Conservation (phyloP, 176 grass and related monocot genomes). For the Eragrostis curvula region DNA sequence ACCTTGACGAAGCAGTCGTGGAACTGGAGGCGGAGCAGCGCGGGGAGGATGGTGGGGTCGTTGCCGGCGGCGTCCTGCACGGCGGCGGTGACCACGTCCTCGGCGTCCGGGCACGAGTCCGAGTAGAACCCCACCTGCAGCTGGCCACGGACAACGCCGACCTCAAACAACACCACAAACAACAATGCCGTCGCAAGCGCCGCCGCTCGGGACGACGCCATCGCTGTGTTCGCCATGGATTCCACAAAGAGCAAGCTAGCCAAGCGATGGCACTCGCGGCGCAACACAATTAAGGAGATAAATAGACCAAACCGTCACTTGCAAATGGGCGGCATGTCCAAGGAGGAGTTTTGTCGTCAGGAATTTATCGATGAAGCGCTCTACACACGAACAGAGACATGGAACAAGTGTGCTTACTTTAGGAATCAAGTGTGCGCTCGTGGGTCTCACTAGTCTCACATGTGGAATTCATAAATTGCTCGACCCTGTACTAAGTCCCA, state of each 20-base stretch:
- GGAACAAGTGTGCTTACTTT: slow-evolving; percentile 12
- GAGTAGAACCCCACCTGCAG: slow-evolving; percentile 79
- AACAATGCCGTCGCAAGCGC: slow-evolving; percentile 28
- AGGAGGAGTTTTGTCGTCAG: background rate
- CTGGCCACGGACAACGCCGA: slow-evolving; percentile 31
- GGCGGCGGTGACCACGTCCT: slow-evolving; percentile 62
- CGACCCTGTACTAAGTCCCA: background rate
- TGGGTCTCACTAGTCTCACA: background rate
- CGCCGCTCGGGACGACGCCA: background rate
- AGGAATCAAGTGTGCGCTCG: background rate
- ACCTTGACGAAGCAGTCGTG: slow-evolving; percentile 83
- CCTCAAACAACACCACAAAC: slow-evolving; percentile 40
- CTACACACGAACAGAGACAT: background rate
- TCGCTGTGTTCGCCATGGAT: slow-evolving; percentile 28
- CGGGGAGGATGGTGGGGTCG: slow-evolving; percentile 72
- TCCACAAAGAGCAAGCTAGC: background rate
- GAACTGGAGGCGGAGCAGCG: slow-evolving; percentile 72
- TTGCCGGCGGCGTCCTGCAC: slow-evolving; percentile 55
- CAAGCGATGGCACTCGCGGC: background rate
- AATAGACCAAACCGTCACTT: background rate
- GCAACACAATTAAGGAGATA: background rate
- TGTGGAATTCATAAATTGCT: background rate
- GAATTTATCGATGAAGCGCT: background rate
- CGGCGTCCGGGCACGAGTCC: slow-evolving; percentile 71
- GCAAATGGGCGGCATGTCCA: background rate